Evolutionary conservation across 305 asterid species (phyloP), one percentile per base, ranked within the genome.

Genomic region (Fraxinus dipetala): DNA sequence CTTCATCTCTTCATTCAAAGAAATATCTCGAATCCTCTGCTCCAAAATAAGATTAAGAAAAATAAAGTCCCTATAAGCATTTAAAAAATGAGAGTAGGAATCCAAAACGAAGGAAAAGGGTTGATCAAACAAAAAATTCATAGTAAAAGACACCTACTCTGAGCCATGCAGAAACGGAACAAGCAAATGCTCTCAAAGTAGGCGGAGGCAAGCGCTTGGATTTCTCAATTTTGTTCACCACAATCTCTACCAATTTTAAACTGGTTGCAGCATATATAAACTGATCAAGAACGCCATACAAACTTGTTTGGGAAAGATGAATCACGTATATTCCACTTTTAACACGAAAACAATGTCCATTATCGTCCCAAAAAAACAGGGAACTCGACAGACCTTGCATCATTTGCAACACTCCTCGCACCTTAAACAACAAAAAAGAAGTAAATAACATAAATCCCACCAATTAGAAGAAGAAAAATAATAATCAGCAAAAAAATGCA

Each of bases 291-390:
- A 94, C 75, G 65, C 91, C 79, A 85, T 76, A 82, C 90, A 95
- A 94, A 88, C 98, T 94, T 43, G 91, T 89, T 84, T 85, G 95
- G 11, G 99, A 94, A 83, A 94, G 95, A 91, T 96, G 98, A 78
- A 90, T 80, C 61, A 93, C 95, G 83, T 87, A 90, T 80, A 92
- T 89, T 87, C 98, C 98, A n/a, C 75, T 87, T 83, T 87, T 89
- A 79, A 87, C 84, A 76, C 83, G 86, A 86, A 91, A 96, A 40
- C 85, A 26, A 56, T 86, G 88, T 43, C 82, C 87, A 6, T 54
- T 77, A 24, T 79, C 85, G 51, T 96, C 93, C 99, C 99, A 96
- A 82, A 82, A 83, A 81, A 93, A 91, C 63, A 92, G 73, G 26
- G 88, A 85, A 86, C 95, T 90, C 34, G 98, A 87, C 28, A 91